phyloP scores from a whole-genome alignment of 1,139 yeast species.

The Taiozyma sp. region DNA sequence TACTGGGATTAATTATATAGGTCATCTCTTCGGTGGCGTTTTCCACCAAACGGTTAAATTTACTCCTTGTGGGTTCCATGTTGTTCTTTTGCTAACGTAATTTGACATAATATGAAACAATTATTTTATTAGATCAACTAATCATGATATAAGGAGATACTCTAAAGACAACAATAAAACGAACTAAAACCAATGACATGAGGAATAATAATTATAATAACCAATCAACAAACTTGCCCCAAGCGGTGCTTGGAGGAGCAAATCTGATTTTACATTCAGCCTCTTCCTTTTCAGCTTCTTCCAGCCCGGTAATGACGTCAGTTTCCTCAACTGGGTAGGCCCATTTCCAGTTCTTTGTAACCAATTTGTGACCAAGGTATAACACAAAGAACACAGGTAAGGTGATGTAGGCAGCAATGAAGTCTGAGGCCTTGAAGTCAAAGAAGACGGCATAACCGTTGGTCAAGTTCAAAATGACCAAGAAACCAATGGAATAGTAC shows the following conservation, averaged over 20 bases:
- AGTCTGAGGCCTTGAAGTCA: conserved; percentile 58
- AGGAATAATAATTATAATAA: conserved; percentile 8
- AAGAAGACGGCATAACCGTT: conserved; percentile 67
- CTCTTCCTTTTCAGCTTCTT: conserved; percentile 40
- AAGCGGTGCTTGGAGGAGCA: conserved; percentile 7
- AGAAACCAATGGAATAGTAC: conserved; percentile 45
- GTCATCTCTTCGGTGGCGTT: too few relatives aligned
- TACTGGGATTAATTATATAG: too few relatives aligned
- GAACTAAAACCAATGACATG: background rate
- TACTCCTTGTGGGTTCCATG: too few relatives aligned
- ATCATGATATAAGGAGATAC: background rate
- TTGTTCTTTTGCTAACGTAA: too few relatives aligned
- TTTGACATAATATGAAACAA: background rate
- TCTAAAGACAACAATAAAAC: background rate
- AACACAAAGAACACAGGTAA: conserved; percentile 57
- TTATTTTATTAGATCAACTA: background rate
- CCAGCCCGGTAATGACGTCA: conserved; percentile 50
- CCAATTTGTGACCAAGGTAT: conserved; percentile 50
- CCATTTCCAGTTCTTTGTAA: conserved; percentile 44
- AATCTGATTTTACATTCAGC: conserved; percentile 13
- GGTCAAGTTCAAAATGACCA: conserved; percentile 42
- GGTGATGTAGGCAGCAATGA: conserved; percentile 66
- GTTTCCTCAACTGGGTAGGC: conserved; percentile 38
- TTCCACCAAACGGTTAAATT: too few relatives aligned
- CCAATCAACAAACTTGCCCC: conserved; percentile 17